Evolutionary conservation across 257 asterid species (phyloP), one percentile per base, ranked within the genome.

Genomic region (Nicotiana tabacum): DNA sequence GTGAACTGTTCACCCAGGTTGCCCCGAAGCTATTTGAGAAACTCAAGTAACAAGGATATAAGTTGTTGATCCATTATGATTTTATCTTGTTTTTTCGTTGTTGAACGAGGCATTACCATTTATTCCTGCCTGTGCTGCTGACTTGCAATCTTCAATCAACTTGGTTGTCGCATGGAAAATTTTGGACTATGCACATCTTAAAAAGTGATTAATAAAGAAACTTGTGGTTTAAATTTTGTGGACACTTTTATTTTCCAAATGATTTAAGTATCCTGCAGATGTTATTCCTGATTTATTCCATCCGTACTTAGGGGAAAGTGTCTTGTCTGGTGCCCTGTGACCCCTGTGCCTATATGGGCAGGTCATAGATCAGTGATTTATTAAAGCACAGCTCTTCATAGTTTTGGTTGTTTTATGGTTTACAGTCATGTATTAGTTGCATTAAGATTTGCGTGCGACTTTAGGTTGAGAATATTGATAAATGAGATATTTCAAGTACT

Each of bases 1-100:
- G 2, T 80, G 83, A 33, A 62, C 72, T 66, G 56, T 66, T 57
- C 53, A 66, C 66, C n/a, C 83, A 81, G 83, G 83, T 81, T 81
- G 78, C 83, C 32, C 83, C 77, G 10, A 81, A 81, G 67, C 83
- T 81, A 9, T 81, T 81, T 66, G 83, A 16, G 15, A 66, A 81
- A 51, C 83, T 81, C 57, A 81, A 81, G 83, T 81, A 66, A 11
- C 66, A 51, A 6, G 78, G 66, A 51, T n/a, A 66, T 13, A 66
- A 0, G 8, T 1, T 39, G 37, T 70, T 74, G 27, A 27, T 51
- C 64, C 80, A 27, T 29, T 48, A 4, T 46, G 1, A 24, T 66
- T 64, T 65, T 65, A 16, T 81, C 66, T 32, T 66, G 33, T 35
- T 30, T 48, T 64, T 66, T 51, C 65, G 2, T 81, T 51, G 24